These are phyloP conservation scores for Lagenidium giganteum DNA, from an alignment of 352 stramenopile genomes.

Conservation along the genomic window DNA sequence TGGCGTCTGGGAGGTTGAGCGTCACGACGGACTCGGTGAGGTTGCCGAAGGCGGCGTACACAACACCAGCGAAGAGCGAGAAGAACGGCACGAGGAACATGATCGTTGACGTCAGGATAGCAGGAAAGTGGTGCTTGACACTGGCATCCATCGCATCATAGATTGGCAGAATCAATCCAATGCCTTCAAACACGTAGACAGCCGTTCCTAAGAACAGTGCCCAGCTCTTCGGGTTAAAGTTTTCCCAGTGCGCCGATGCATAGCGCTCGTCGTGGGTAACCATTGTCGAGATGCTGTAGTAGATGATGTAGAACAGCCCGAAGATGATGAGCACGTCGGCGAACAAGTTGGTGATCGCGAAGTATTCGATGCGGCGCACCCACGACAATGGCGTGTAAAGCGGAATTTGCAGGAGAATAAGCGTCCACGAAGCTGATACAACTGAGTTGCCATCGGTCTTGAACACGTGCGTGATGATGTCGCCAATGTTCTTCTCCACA, in stretches of 20 bases:
- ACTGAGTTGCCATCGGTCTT: constrained; percentile 29
- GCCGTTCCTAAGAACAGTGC: constrained; percentile 54
- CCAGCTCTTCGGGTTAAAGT: constrained; percentile 65
- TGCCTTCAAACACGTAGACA: constrained; percentile 73
- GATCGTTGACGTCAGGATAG: constrained; percentile 40
- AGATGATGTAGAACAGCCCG: constrained; percentile 51
- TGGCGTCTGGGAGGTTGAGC: constrained; percentile 47
- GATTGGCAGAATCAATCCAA: constrained; percentile 61
- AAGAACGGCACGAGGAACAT: constrained; percentile 49
- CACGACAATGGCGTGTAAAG: constrained; percentile 65
- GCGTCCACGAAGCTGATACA: constrained; percentile 42
- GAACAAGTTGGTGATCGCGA: constrained; percentile 62
- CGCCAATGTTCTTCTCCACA: constrained; percentile 61
- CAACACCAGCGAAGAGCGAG: constrained; percentile 44
- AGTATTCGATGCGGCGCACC: constrained; percentile 73
- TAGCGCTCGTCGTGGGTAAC: constrained; percentile 20
- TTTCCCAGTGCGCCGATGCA: constrained; percentile 36
- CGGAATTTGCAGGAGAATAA: constrained; percentile 59
- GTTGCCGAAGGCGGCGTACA: constrained; percentile 50
- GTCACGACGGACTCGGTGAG: constrained; percentile 54
- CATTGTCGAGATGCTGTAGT: constrained; percentile 41
- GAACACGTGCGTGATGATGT: constrained; percentile 51
- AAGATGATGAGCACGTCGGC: constrained; percentile 57
- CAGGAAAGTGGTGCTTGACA: constrained; percentile 57
- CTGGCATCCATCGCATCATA: constrained; percentile 55